Evolutionary conservation across 306 rosid species (phyloP).

Genomic region (Comarum palustre): DNA sequence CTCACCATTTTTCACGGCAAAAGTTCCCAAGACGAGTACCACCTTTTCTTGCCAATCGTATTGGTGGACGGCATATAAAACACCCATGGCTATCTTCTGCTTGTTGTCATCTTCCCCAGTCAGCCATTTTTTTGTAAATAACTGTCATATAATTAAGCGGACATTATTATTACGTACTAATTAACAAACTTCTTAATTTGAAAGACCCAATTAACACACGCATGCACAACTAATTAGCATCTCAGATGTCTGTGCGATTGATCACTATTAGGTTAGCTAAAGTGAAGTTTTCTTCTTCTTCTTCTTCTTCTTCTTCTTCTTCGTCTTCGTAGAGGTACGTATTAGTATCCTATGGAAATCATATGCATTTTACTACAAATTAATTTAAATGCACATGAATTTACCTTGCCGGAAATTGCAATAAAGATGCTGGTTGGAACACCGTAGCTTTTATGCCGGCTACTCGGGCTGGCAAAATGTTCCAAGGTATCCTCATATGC

Average conservation of each 20-base stretch:
- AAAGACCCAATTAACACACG: not conserved
- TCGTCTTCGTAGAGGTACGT: not conserved
- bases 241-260: too few relatives aligned
- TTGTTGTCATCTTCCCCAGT: conserved; percentile 46
- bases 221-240: not conserved
- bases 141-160: conserved; percentile 31
- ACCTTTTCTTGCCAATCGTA: conserved; percentile 67
- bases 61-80: conserved; percentile 40
- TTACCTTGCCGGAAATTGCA: conserved; percentile 57
- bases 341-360: not conserved
- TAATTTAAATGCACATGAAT: not conserved
- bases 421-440: conserved; percentile 36
- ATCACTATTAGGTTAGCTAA: not conserved
- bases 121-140: conserved; percentile 40
- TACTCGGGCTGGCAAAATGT: conserved; percentile 19
- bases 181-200: not conserved
- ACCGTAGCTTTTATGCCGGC: conserved; percentile 31
- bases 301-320: too few relatives aligned
- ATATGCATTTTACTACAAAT: not conserved
- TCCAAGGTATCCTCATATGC: conserved; percentile 15
- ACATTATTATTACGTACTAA: not conserved
- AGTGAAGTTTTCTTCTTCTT: not conserved
- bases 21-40: conserved; percentile 56
- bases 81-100: conserved; percentile 38
- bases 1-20: conserved; percentile 55